A percentile compares a stretch with the other conserved stretches of the same genome.
Evolutionary conservation across 2,329 filamentous ascomycete species (phyloP).

Genomic region (Fusarium cicatricum): DNA sequence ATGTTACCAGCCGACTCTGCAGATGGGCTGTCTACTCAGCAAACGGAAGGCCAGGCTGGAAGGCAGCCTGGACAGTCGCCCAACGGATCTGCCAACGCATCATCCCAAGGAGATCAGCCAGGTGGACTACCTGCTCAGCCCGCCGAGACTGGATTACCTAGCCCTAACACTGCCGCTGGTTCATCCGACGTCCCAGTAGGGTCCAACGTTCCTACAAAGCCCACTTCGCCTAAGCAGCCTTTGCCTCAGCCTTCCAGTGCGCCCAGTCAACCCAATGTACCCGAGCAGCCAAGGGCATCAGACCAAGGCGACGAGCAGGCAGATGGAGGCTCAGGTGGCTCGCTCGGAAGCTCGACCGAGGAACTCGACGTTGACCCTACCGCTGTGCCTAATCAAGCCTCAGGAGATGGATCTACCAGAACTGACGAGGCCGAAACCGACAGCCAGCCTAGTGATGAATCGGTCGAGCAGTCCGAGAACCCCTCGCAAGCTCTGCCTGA

Average conservation of each 20-base stretch:
- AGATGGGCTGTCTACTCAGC: conserved; percentile 10
- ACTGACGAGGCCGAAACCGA: background rate
- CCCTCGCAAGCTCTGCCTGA: background rate
- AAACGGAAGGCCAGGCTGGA: conserved; percentile 16
- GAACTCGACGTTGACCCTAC: background rate
- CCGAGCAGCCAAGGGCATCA: conserved; percentile 3
- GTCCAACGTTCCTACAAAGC: background rate
- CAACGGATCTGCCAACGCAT: conserved; percentile 5
- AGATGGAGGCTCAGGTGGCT: background rate
- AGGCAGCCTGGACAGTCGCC: conserved; percentile 16
- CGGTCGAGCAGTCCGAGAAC: background rate
- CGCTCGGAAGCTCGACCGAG: conserved; percentile 1
- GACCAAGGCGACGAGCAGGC: conserved; percentile 4
- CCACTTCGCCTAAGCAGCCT: conserved; percentile 3
- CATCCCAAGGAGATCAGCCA: conserved; percentile 4
- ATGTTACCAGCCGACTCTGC: conserved; percentile 36
- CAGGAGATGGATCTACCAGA: background rate
- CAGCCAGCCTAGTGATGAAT: background rate
- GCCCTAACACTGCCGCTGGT: background rate
- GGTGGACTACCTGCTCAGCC: conserved; percentile 12
- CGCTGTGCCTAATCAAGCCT: background rate
- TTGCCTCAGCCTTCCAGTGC: background rate
- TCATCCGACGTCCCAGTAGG: conserved; percentile 5
- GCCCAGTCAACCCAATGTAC: background rate
- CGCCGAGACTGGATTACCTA: background rate